These are phyloP conservation scores for Stellera chamaejasme DNA, from an alignment of 345 rosid species.

Conservation along the genomic window DNA sequence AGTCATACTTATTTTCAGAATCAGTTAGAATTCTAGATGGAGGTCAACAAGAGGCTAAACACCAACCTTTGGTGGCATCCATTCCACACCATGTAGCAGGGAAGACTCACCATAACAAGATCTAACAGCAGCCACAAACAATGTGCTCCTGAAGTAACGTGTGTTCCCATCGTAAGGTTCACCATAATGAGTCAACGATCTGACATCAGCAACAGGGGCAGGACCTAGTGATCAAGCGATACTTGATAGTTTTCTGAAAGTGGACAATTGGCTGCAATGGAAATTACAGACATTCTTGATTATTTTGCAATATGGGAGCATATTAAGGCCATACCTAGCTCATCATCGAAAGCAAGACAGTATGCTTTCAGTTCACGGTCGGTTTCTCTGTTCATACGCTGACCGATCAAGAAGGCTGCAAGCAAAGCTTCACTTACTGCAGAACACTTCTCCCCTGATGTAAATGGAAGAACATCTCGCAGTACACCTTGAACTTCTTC, in stretches of 20 bases:
- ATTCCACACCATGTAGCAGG: conserved; percentile 94
- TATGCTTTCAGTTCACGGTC: conserved; percentile 93
- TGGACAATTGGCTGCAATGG: neutral
- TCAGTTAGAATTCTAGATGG: neutral
- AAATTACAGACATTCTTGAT: neutral
- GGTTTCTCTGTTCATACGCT: conserved; percentile 94
- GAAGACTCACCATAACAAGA: conserved; percentile 92
- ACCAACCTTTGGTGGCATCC: conserved; percentile 97
- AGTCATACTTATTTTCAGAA: too few relatives aligned
- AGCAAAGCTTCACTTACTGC: conserved; percentile 84
- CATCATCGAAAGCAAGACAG: conserved; percentile 95
- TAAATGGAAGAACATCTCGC: conserved; percentile 78
- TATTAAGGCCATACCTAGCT: conserved; percentile 48
- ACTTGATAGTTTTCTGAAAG: neutral
- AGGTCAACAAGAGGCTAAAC: conserved; percentile 7
- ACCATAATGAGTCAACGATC: conserved; percentile 94
- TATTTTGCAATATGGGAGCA: conserved; percentile 2
- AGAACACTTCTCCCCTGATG: conserved; percentile 28
- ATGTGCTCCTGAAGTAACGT: conserved; percentile 73
- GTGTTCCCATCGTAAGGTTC: conserved; percentile 99
- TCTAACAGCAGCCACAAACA: conserved; percentile 92
- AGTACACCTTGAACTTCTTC: conserved; percentile 92
- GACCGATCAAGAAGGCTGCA: conserved; percentile 94
- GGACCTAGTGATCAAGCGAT: conserved; percentile 41
- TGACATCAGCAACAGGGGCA: conserved; percentile 79